Conservation (phyloP, 495 filamentous ascomycete genomes). For the Aspergillus avenaceus region DNA sequence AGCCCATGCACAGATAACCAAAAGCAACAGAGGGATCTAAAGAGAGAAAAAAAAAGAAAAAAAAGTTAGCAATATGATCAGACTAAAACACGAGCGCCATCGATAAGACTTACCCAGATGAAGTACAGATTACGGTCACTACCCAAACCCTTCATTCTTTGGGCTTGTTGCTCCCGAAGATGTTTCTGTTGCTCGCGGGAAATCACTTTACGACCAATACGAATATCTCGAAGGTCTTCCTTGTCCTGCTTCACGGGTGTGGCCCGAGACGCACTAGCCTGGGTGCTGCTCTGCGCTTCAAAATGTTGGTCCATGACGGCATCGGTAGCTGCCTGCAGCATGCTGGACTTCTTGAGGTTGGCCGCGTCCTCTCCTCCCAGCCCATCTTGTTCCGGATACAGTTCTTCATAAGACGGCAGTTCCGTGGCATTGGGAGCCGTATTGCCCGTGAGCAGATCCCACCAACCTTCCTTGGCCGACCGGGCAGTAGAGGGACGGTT, state of each 20-base stretch:
- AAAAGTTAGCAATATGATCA: no score
- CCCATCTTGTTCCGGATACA: constrained; percentile 58
- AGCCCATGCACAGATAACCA: constrained; percentile 62
- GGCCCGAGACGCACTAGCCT: constrained; percentile 46
- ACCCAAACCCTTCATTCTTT: constrained; percentile 68
- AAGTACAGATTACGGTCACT: constrained; percentile 79
- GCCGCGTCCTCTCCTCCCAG: constrained; percentile 37
- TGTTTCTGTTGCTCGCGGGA: constrained; percentile 74
- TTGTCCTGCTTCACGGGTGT: constrained; percentile 34
- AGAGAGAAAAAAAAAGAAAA: constrained; percentile 15
- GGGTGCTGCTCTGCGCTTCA: constrained; percentile 50
- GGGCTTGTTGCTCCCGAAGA: constrained; percentile 64
- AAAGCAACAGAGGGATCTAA: constrained; percentile 48
- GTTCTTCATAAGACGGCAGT: constrained; percentile 78
- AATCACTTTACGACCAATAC: constrained; percentile 42
- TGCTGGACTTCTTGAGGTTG: constrained; percentile 59
- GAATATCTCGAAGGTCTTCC: constrained; percentile 40
- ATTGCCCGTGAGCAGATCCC: constrained; percentile 57
- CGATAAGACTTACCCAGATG: constrained; percentile 73
- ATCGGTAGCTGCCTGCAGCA: constrained; percentile 59
- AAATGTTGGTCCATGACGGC: constrained; percentile 65
- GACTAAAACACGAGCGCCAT: no score
- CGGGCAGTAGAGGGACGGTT: constrained; percentile 44
- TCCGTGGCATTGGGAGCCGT: constrained; percentile 38
- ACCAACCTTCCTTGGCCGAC: constrained; percentile 58